Conservation (phyloP, 176 grass and related monocot species). For the Triticum turgidum region DNA sequence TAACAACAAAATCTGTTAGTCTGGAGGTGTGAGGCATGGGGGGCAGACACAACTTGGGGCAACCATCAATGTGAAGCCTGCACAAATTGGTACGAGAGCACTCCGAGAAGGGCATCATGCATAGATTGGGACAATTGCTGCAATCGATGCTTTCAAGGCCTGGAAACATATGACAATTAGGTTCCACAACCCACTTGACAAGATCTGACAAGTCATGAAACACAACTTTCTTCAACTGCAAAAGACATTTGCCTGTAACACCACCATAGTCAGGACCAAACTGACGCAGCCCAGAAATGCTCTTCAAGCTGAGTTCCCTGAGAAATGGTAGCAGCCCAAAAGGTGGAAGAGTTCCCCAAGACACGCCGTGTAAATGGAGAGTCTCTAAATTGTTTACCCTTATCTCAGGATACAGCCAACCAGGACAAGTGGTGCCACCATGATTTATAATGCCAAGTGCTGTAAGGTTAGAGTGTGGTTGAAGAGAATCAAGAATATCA, state of each 20-base stretch:
- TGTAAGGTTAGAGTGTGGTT: neutral
- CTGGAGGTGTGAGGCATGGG: neutral
- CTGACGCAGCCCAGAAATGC: neutral
- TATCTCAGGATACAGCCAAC: neutral
- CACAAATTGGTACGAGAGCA: neutral
- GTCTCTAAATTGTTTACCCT: neutral
- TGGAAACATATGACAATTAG: neutral
- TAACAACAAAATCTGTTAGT: neutral
- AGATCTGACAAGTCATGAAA: neutral
- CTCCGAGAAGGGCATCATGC: neutral
- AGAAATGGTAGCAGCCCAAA: neutral
- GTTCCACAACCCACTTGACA: constrained; percentile 4
- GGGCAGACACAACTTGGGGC: neutral
- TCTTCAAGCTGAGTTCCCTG: neutral
- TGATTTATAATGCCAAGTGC: neutral
- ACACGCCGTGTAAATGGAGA: neutral
- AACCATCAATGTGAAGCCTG: rapidly evolving
- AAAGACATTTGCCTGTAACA: neutral
- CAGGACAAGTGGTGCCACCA: neutral
- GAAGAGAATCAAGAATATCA: neutral
- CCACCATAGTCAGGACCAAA: neutral
- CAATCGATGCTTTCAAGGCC: neutral
- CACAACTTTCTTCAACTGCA: neutral
- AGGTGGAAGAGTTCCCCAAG: neutral
- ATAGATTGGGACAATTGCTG: neutral